Evolutionary conservation across 129 eudicot species (phyloP).

Genomic region (Artemisia argyi): DNA sequence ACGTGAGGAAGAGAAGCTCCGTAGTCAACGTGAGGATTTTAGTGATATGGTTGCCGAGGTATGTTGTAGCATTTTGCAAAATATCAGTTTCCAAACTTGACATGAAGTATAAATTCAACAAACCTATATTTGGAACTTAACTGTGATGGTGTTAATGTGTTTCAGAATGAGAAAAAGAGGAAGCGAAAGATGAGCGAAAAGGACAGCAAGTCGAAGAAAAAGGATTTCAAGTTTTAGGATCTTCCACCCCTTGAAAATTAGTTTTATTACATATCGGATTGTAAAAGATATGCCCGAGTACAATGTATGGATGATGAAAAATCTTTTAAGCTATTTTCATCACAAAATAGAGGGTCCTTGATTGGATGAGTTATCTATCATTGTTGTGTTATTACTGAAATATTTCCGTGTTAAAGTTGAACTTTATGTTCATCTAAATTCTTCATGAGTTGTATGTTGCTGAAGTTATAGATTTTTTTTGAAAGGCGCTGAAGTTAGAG

Average conservation of each 20-base stretch:
- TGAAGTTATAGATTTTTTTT: too few species aligned
- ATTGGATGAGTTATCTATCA: background rate
- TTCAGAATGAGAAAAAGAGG: slow-evolving; percentile 83
- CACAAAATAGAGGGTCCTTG: background rate
- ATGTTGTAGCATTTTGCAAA: background rate
- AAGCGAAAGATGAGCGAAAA: slow-evolving; percentile 81
- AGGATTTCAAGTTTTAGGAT: slow-evolving; percentile 71
- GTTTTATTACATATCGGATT: background rate
- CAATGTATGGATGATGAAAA: background rate
- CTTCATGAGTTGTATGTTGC: too few species aligned
- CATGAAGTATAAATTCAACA: background rate
- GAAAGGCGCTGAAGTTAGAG: too few species aligned
- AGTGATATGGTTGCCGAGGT: slow-evolving; percentile 99
- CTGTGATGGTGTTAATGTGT: background rate
- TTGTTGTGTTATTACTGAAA: background rate
- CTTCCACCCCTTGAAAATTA: background rate
- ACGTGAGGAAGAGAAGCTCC: background rate
- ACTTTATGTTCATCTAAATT: too few species aligned
- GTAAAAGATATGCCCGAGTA: background rate
- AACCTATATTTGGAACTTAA: background rate
- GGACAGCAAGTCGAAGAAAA: slow-evolving; percentile 79
- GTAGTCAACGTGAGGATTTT: slow-evolving; percentile 71
- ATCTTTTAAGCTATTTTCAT: background rate
- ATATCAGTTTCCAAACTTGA: background rate
- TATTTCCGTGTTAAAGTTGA: too few species aligned